These are phyloP conservation scores for Artemisia argyi DNA, from an alignment of 129 eudicot genomes.

Conservation along the genomic window DNA sequence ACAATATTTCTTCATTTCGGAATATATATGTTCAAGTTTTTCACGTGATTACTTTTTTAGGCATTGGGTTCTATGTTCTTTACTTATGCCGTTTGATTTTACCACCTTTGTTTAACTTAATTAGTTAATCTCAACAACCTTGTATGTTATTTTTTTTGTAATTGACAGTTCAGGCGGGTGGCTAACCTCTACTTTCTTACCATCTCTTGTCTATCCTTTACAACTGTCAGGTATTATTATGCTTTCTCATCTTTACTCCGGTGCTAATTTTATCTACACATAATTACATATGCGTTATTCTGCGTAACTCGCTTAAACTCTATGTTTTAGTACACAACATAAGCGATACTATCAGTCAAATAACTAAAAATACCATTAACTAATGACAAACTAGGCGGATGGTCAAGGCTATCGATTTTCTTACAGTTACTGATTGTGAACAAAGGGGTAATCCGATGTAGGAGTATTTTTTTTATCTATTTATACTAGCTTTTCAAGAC, in stretches of 20 bases:
- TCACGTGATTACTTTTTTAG: background rate
- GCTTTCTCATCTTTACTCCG: slow-evolving; percentile 20
- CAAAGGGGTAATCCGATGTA: background rate
- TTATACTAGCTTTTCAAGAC: slow-evolving; percentile 3
- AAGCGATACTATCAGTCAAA: background rate
- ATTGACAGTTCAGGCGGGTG: slow-evolving; percentile 97
- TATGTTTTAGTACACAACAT: slow-evolving; percentile 1
- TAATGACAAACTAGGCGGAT: background rate
- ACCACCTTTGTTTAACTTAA: slow-evolving; percentile 5
- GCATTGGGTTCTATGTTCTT: slow-evolving; percentile 7
- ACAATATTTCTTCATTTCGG: no score
- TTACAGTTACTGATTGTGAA: background rate
- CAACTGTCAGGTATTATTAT: slow-evolving; percentile 87
- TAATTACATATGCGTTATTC: slow-evolving; percentile 4
- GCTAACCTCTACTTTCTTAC: slow-evolving; percentile 95
- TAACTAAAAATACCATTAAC: background rate
- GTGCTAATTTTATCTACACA: slow-evolving; percentile 16
- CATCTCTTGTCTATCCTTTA: slow-evolving; percentile 88
- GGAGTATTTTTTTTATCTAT: background rate
- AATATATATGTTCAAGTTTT: no score
- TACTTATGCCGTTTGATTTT: background rate
- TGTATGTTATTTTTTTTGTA: slow-evolving; percentile 33
- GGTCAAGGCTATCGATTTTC: no score
- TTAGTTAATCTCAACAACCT: background rate
- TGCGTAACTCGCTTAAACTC: background rate